A percentile compares a stretch with the other conserved stretches of the same genome.
These are phyloP conservation scores for Candida chauliodis DNA, from an alignment of 805 yeast species.

Conservation along the genomic window DNA sequence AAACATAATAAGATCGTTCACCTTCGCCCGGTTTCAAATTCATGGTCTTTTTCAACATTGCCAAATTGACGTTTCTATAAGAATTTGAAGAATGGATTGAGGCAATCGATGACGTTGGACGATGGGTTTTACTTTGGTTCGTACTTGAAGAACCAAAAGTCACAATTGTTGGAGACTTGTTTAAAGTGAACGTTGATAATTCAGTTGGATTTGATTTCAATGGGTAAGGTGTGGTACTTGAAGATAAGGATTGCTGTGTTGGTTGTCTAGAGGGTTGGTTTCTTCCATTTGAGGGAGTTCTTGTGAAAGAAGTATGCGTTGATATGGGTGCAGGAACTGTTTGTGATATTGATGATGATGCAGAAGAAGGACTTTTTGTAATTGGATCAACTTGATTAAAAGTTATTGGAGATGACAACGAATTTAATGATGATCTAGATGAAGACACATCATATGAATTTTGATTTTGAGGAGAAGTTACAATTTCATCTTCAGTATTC, in stretches of 20 bases:
- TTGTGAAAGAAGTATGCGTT: background rate
- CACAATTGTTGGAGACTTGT: slow-evolving; percentile 1
- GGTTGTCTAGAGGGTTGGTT: slow-evolving; percentile 1
- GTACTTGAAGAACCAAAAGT: slow-evolving; percentile 1
- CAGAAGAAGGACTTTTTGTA: background rate
- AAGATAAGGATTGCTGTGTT: background rate
- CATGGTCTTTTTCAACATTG: slow-evolving; percentile 33
- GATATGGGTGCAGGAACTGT: background rate
- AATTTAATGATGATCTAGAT: slow-evolving; percentile 1
- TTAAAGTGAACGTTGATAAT: background rate
- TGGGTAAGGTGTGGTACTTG: background rate
- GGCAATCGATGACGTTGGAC: slow-evolving; percentile 29
- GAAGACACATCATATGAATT: slow-evolving; percentile 1
- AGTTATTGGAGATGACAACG: background rate
- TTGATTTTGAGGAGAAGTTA: background rate
- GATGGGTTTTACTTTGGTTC: slow-evolving; percentile 9
- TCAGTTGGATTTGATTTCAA: background rate
- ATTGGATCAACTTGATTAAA: background rate
- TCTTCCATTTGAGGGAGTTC: background rate
- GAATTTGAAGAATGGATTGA: slow-evolving; percentile 33
- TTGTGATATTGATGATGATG: background rate
- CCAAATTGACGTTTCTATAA: slow-evolving; percentile 33
- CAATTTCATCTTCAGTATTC: background rate
- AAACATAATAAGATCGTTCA: slow-evolving; percentile 48
- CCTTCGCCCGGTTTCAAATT: slow-evolving; percentile 47